These are phyloP conservation scores for Apophysomyces elegans DNA, from an alignment of 371 early-diverging fungal genomes.

Conservation along the genomic window DNA sequence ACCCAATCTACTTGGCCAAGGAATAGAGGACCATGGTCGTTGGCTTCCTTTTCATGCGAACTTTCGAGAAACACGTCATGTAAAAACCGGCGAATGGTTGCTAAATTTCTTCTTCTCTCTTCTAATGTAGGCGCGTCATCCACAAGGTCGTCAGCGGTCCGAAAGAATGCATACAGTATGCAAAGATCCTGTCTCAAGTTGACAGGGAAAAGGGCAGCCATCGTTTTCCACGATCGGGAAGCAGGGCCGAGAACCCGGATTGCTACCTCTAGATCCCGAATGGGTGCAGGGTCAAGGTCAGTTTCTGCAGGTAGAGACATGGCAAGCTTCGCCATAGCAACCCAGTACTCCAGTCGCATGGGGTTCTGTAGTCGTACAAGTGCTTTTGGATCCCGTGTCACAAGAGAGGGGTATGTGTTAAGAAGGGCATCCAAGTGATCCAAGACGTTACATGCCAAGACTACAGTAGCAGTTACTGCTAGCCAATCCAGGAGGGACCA, in stretches of 20 bases:
- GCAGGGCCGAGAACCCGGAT: slow-evolving; percentile 36
- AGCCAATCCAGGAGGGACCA: slow-evolving; percentile 46
- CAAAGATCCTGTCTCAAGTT: slow-evolving; percentile 54
- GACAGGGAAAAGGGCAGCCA: slow-evolving; percentile 53
- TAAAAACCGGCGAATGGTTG: slow-evolving; percentile 32
- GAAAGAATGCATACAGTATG: slow-evolving; percentile 60
- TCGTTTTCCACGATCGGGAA: slow-evolving; percentile 55
- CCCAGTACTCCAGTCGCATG: slow-evolving; percentile 27
- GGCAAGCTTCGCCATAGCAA: slow-evolving; percentile 23
- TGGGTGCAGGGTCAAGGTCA: slow-evolving; percentile 31
- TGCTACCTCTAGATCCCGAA: slow-evolving; percentile 34
- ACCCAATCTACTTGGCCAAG: slow-evolving; percentile 36
- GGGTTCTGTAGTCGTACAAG: slow-evolving; percentile 28
- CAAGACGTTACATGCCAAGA: slow-evolving; percentile 36
- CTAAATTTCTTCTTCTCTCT: slow-evolving; percentile 26
- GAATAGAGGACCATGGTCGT: slow-evolving; percentile 18
- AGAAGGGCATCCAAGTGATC: slow-evolving; percentile 47
- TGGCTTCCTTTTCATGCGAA: background rate
- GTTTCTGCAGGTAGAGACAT: slow-evolving; percentile 25
- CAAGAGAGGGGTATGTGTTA: slow-evolving; percentile 38
- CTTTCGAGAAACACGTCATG: slow-evolving; percentile 11
- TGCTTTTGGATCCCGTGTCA: slow-evolving; percentile 14
- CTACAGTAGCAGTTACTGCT: slow-evolving; percentile 38
- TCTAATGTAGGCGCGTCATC: slow-evolving; percentile 41
- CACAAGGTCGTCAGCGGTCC: slow-evolving; percentile 60